Evolutionary conservation across 225 moss, liverwort and hornwort genomes (phyloP).

Genomic region (Antitrichia curtipendula): DNA sequence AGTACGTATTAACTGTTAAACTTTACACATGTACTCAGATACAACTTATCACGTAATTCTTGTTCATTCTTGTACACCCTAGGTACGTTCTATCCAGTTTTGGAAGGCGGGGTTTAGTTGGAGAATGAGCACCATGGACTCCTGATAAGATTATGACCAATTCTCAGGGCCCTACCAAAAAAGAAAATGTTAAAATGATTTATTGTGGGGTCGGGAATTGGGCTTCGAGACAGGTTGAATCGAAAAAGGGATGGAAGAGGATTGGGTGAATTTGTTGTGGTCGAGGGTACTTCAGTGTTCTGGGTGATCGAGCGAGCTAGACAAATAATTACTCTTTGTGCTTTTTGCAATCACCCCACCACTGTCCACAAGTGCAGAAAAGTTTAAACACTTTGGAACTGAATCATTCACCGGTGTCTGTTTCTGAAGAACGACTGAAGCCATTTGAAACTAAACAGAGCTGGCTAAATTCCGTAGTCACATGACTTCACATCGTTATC

Average conservation of each 20-base stretch:
- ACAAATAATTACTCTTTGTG: neutral
- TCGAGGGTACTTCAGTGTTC: neutral
- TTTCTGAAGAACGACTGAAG: too few relatives aligned
- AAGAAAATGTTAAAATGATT: neutral
- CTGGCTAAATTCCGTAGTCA: neutral
- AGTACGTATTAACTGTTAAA: neutral
- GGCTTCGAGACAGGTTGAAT: neutral
- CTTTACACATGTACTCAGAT: neutral
- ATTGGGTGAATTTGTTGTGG: neutral
- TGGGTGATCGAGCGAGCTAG: neutral
- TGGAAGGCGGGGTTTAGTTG: neutral
- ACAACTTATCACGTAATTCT: neutral
- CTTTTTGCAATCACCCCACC: neutral
- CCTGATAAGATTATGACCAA: neutral
- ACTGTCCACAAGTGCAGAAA: neutral
- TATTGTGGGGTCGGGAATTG: neutral
- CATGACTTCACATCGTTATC: neutral
- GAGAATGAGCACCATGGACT: neutral
- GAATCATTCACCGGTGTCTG: too few relatives aligned
- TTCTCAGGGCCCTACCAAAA: neutral
- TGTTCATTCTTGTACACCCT: neutral
- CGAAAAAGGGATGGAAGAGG: neutral
- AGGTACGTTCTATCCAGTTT: neutral
- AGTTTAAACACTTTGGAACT: too few relatives aligned
- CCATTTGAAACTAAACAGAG: too few relatives aligned